Evolutionary conservation across 441 rosid genomes (phyloP), one percentile per base, ranked within the genome.

Genomic region (Cnidoscolus chayamansa): DNA sequence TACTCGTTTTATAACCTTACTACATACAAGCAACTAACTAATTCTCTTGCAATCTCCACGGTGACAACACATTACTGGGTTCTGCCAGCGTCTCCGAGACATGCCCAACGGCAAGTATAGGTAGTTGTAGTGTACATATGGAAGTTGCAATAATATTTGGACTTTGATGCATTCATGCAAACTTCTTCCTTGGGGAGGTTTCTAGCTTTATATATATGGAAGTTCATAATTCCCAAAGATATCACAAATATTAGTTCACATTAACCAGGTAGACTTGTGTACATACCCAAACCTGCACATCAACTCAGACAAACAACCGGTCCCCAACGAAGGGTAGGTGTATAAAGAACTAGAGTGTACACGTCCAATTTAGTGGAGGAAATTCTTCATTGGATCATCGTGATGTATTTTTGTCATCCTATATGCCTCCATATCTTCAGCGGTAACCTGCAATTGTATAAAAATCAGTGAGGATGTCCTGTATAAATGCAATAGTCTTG

Each of bases 391-490:
- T 19, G 97, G 97, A 73, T 93, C 98, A 47, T 89, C 97, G 0
- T 88, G 92, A 64, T 85, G 94, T 47, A 88, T 67, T 72, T 45
- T 89, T 85, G 84, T 88, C 99, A 92, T 90, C 77, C 94, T 78
- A 69, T 88, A 94, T 7, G 98, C 99, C 77, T 94, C 96, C 98
- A 90, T 94, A 16, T 90, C 92, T 81, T 89, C 97, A 0, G 85
- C 81, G 13, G 98, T 94, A 45, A 92, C 93, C 94, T 92, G 78
- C 25, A 70, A 69, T 58, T 45, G 17, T 58, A 25, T 7, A 61
- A 35, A 32, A 15, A 17, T 25, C 50, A 11, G 17, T 15, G 35
- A 56, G 3, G 45, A 10, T 40, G 45, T 40, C 45, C 45, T 40
- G 45, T 40, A 40, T 40, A 40, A 40, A 40, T 40, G 45, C 45